phyloP scores from a whole-genome alignment of 495 filamentous ascomycete genomes.

The Glutinoglossum americanum region DNA sequence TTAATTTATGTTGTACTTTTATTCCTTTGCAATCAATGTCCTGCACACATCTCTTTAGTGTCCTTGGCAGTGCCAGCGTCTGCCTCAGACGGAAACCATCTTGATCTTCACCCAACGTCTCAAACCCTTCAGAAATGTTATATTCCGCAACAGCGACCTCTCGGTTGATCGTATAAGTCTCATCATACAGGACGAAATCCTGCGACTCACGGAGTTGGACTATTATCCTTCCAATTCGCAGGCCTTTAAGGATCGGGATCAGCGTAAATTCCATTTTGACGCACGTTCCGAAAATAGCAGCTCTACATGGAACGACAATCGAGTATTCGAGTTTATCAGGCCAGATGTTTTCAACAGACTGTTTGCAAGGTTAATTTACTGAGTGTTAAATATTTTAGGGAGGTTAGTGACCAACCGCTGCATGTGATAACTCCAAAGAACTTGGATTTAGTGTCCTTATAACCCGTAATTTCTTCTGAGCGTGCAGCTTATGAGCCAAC shows the following conservation, averaged over 20 bases:
- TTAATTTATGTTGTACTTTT: slow-evolving; percentile 70
- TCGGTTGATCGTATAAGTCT: slow-evolving; percentile 6
- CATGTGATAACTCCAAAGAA: slow-evolving; percentile 62
- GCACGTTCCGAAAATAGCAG: slow-evolving; percentile 69
- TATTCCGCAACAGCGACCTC: slow-evolving; percentile 14
- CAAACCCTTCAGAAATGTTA: slow-evolving; percentile 25
- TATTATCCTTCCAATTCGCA: slow-evolving; percentile 55
- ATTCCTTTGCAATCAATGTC: slow-evolving; percentile 66
- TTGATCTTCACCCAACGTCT: slow-evolving; percentile 45
- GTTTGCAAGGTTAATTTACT: background rate
- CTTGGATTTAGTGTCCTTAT: slow-evolving; percentile 68
- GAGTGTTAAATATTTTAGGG: background rate
- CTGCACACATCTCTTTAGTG: slow-evolving; percentile 58
- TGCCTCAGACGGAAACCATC: slow-evolving; percentile 58
- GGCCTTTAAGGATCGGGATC: slow-evolving; percentile 65
- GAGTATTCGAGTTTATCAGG: slow-evolving; percentile 86
- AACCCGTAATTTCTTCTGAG: slow-evolving; percentile 62
- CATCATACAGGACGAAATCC: slow-evolving; percentile 21
- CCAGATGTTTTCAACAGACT: slow-evolving; percentile 86
- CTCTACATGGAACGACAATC: slow-evolving; percentile 72
- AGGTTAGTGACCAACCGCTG: slow-evolving; percentile 36
- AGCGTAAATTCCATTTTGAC: slow-evolving; percentile 63
- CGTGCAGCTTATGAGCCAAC: slow-evolving; percentile 56
- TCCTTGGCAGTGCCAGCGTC: slow-evolving; percentile 51
- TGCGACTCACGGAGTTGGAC: slow-evolving; percentile 59